These are phyloP conservation scores for Aeschynomene evenia DNA, from an alignment of 306 rosid species.

Conservation along the genomic window DNA sequence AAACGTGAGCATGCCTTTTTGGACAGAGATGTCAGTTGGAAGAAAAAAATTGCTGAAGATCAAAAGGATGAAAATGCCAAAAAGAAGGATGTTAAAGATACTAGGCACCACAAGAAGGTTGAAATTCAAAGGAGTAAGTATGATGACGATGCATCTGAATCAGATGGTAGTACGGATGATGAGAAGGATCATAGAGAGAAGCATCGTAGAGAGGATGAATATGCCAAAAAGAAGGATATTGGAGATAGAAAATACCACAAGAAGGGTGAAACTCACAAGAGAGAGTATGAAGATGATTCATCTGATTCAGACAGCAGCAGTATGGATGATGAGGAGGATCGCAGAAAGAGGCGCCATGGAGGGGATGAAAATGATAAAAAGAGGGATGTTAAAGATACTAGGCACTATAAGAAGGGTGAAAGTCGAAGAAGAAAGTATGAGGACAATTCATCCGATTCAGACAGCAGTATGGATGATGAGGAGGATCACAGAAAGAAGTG, in stretches of 20 bases:
- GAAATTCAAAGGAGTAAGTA: not conserved
- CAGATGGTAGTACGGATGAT: not conserved
- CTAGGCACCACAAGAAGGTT: not conserved
- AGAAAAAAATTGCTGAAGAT: conserved; percentile 50
- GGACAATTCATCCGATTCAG: not conserved
- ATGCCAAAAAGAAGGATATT: conserved; percentile 41
- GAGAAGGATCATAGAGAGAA: not conserved
- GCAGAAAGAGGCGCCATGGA: not conserved
- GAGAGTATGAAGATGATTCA: conserved; percentile 51
- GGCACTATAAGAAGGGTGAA: not conserved
- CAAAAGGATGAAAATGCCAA: conserved; percentile 50
- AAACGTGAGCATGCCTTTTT: conserved; percentile 74
- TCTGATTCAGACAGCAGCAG: conserved; percentile 62
- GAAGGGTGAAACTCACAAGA: conserved; percentile 48
- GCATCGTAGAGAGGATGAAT: conserved; percentile 32
- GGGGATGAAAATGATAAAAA: not conserved
- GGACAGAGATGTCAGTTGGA: conserved; percentile 67
- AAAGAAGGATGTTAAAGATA: conserved; percentile 44
- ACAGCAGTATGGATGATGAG: not conserved
- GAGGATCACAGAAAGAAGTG: not conserved
- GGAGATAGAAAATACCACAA: conserved; percentile 47
- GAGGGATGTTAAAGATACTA: not conserved
- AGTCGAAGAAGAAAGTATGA: not conserved
- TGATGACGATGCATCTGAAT: not conserved
- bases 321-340: conserved; percentile 30